phyloP scores from a whole-genome alignment of 1,284 basidiomycete genomes.

The Ustilago shanxiensis region DNA sequence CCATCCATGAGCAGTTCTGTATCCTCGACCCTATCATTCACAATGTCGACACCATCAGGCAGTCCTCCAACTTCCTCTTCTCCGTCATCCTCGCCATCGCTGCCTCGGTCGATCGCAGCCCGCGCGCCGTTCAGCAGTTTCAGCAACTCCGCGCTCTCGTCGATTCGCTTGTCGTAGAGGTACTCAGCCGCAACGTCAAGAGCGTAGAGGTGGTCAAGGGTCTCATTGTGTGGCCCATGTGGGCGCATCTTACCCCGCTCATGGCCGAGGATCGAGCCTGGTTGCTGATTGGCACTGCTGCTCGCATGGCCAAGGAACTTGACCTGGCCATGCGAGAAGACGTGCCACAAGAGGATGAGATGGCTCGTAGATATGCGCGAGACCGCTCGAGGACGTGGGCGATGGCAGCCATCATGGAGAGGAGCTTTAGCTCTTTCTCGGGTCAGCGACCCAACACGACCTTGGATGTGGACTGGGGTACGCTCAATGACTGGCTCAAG shows the following conservation, averaged over 20 bases:
- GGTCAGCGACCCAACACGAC: constrained; percentile 53
- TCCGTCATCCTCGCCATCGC: constrained; percentile 50
- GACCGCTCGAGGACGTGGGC: constrained; percentile 51
- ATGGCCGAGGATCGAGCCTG: constrained; percentile 52
- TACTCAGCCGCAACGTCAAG: constrained; percentile 54
- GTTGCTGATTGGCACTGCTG: constrained; percentile 50
- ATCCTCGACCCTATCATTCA: constrained; percentile 44
- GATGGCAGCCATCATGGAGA: constrained; percentile 51
- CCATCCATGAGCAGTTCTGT: constrained; percentile 50
- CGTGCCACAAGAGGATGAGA: constrained; percentile 35
- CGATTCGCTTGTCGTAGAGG: constrained; percentile 49
- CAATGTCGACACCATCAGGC: constrained; percentile 42
- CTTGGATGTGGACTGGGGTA: constrained; percentile 49
- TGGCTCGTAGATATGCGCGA: constrained; percentile 41
- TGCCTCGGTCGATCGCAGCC: constrained; percentile 42
- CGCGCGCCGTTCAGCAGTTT: constrained; percentile 44
- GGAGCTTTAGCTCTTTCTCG: constrained; percentile 51
- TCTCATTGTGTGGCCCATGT: constrained; percentile 52
- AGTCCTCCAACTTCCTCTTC: constrained; percentile 54
- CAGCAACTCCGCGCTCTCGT: constrained; percentile 41
- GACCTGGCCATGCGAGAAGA: constrained; percentile 50
- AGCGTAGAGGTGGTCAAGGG: constrained; percentile 52
- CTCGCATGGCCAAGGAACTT: constrained; percentile 51
- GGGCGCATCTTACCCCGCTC: constrained; percentile 51
- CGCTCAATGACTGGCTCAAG: constrained; percentile 51